A percentile compares a stretch with the other conserved stretches of the same genome.
phyloP scores from a whole-genome alignment of 768 basidiomycete genomes.

The Coprinopsis strossmayeri region DNA sequence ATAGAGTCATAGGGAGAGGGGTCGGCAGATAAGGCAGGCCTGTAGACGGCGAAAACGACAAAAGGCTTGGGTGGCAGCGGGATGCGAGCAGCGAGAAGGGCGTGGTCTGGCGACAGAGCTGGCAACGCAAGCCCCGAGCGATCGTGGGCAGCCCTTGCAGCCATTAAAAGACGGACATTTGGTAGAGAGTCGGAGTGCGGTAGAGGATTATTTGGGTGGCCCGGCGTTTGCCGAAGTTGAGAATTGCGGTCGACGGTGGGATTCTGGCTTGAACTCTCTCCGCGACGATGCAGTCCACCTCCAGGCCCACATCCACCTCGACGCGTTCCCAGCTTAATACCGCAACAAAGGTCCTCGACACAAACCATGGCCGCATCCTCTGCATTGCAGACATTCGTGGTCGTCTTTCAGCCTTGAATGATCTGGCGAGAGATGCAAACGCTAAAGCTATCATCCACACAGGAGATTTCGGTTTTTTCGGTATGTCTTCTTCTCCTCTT shows the following conservation, averaged over 20 bases:
- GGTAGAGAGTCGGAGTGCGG: too few species aligned
- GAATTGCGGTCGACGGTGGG: constrained; percentile 10
- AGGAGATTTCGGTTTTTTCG: constrained; percentile 99
- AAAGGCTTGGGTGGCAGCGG: constrained; percentile 34
- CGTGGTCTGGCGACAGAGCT: not conserved
- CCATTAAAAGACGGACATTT: too few species aligned
- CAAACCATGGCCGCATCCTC: constrained; percentile 77
- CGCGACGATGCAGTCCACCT: constrained; percentile 41
- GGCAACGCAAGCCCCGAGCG: too few species aligned
- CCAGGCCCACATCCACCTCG: constrained; percentile 56
- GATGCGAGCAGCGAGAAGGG: constrained; percentile 22
- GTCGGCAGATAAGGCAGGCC: constrained; percentile 14
- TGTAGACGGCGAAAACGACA: constrained; percentile 42
- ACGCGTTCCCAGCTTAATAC: constrained; percentile 61
- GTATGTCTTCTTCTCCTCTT: constrained; percentile 30
- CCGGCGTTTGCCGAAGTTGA: constrained; percentile 17
- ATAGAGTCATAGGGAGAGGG: constrained; percentile 32
- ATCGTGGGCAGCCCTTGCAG: too few species aligned
- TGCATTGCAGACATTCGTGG: constrained; percentile 95
- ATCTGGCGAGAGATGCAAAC: constrained; percentile 81
- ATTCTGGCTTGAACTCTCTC: constrained; percentile 3
- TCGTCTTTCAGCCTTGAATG: constrained; percentile 80
- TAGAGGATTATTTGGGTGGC: too few species aligned
- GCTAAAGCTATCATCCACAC: constrained; percentile 95
- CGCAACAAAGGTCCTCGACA: constrained; percentile 75